A percentile compares a stretch with the other conserved stretches of the same genome.
These are phyloP conservation scores for Phytopythium sindhum DNA, from an alignment of 352 stramenopile species.

Conservation along the genomic window DNA sequence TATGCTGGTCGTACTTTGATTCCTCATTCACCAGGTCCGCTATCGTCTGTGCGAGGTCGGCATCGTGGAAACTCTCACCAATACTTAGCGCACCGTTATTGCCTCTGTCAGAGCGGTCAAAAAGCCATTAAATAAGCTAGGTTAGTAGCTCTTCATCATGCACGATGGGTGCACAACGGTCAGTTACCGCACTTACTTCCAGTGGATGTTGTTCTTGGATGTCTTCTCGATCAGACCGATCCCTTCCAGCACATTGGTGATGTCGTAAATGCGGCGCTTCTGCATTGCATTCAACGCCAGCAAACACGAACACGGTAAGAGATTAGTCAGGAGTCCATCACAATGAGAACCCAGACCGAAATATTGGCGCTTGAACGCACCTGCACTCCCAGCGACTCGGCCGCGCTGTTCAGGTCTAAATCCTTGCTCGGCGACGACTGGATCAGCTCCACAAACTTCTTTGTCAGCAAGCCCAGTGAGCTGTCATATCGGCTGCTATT, in stretches of 20 bases:
- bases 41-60: slow-evolving; percentile 73
- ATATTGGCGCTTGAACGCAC: slow-evolving; percentile 16
- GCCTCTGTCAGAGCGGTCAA: slow-evolving; percentile 29
- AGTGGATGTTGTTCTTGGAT: slow-evolving; percentile 98
- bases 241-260: slow-evolving; percentile 98
- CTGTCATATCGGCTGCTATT: slow-evolving; percentile 91
- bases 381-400: slow-evolving; percentile 74
- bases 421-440: slow-evolving; percentile 83
- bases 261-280: slow-evolving; percentile 98
- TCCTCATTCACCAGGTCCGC: slow-evolving; percentile 83
- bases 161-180: background rate
- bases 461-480: slow-evolving; percentile 94
- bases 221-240: slow-evolving; percentile 97
- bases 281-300: slow-evolving; percentile 11
- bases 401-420: slow-evolving; percentile 95
- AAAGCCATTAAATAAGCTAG: background rate
- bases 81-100: slow-evolving; percentile 39
- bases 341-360: background rate
- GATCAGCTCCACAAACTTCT: slow-evolving; percentile 96
- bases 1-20: slow-evolving; percentile 79
- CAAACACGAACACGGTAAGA: background rate
- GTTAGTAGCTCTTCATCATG: slow-evolving; percentile 2
- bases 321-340: background rate
- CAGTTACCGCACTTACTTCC: slow-evolving; percentile 76
- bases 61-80: slow-evolving; percentile 57